These are phyloP conservation scores for Cladosporium halotolerans DNA, from an alignment of 2,329 filamentous ascomycete genomes.

Conservation along the genomic window DNA sequence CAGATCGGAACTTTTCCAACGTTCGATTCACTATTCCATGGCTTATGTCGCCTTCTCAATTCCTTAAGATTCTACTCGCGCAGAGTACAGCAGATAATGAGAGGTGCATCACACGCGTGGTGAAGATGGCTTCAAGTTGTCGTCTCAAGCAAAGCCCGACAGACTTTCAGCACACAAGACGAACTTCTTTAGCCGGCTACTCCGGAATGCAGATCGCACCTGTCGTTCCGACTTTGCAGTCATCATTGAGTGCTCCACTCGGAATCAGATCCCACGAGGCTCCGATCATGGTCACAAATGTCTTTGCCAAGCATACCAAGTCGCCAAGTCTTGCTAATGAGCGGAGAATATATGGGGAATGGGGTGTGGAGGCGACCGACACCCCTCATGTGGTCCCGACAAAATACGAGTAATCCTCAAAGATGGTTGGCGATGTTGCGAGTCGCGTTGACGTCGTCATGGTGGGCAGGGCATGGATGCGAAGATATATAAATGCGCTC, in stretches of 20 bases:
- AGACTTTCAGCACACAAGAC: no score
- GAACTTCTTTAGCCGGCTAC: neutral
- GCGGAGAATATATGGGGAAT: conserved; percentile 12
- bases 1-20: no score
- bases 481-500: neutral
- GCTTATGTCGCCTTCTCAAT: no score
- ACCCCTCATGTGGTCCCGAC: conserved; percentile 12
- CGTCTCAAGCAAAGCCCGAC: no score
- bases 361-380: neutral
- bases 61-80: no score
- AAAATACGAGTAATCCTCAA: conserved; percentile 4
- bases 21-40: no score
- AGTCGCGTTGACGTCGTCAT: conserved; percentile 2
- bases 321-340: conserved; percentile 8
- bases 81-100: no score
- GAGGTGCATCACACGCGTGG: no score
- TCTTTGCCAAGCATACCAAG: conserved; percentile 9
- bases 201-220: neutral
- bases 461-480: neutral
- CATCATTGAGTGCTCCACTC: neutral
- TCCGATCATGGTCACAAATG: neutral
- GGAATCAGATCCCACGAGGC: conserved; percentile 5
- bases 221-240: neutral
- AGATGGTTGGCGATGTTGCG: neutral
- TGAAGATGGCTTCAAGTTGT: no score